A percentile compares a stretch with the other conserved stretches of the same genome.
These are phyloP conservation scores for Primulina tabacum DNA, from an alignment of 257 asterid genomes.

Conservation along the genomic window DNA sequence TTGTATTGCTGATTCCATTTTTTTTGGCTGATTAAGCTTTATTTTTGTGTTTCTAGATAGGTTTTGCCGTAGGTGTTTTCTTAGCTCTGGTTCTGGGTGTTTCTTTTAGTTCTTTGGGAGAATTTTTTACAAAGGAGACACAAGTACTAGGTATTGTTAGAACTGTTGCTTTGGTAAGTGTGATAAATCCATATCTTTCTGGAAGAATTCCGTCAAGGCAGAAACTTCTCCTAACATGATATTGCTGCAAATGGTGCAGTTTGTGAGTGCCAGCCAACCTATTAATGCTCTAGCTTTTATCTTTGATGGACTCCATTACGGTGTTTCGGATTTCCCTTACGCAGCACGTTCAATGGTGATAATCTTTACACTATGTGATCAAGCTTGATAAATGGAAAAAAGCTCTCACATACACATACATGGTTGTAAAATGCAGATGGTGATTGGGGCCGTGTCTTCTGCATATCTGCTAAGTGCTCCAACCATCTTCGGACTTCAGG, in stretches of 20 bases:
- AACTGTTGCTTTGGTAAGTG: constrained; percentile 66
- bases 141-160: constrained; percentile 61
- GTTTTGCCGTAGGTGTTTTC: constrained; percentile 56
- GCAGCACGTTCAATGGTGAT: constrained; percentile 85
- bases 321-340: constrained; percentile 83
- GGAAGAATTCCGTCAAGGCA: constrained; percentile 1
- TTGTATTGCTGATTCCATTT: constrained; percentile 1
- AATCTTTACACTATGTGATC: not conserved
- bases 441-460: constrained; percentile 76
- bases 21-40: constrained; percentile 12
- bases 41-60: constrained; percentile 47
- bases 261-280: constrained; percentile 90
- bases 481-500: constrained; percentile 61
- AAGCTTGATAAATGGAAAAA: constrained; percentile 6
- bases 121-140: constrained; percentile 60
- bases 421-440: constrained; percentile 50
- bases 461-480: constrained; percentile 68
- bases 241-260: constrained; percentile 47
- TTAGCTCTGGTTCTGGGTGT: constrained; percentile 62
- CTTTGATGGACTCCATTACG: constrained; percentile 83
- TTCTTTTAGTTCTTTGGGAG: constrained; percentile 65
- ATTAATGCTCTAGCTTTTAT: constrained; percentile 78
- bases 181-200: constrained; percentile 1
- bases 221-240: constrained; percentile 16
- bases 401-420: constrained; percentile 3